Evolutionary conservation across 257 asterid species (phyloP), one percentile per base, ranked within the genome.

Genomic region (Solanum pinnatisectum): DNA sequence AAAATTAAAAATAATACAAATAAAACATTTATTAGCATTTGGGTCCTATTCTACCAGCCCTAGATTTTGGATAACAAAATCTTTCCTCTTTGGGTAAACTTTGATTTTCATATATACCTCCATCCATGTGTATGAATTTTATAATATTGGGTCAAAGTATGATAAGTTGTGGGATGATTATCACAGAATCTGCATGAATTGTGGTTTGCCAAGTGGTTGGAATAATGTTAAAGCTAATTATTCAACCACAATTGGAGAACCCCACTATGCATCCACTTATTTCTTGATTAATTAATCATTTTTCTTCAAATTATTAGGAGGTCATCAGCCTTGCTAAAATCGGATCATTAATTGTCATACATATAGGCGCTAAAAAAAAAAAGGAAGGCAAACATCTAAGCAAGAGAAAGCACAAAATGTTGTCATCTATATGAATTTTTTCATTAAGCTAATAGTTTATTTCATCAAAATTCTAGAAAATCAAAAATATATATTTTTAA

Each of bases 51-150:
- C 14, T 30, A 46, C 70, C 18, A 46, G 2, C 70, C 72, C 39
- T 56, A 83, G 74, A 73, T 71, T 70, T 87, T n/a, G 44, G 77
- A 88, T 14, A 8, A 27, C 49, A 6, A 82, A 44, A 87, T 86
- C 89, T 88, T 91, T 89, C 92, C 91, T 37, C 37, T 84, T 90
- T 79, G 8, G 91, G 91, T 70, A 84, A 88, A 5, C 27, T 49
- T 49, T 11, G 86, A 49, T 82, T 82, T 82, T 36, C 27, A 46
- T 30, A 46, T 30, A 49, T 82, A 82, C n/a, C 44, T 81, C 44
- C 20, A 30, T 82, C 42, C 68, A 77, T 39, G 33, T 76, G 33
- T 76, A 4, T 76, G 56, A 39, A 73, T 73, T n/a, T 42, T 79
- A 27, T 15, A 42, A 82, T 79, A 15, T 15, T 49, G 30, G 39